These are phyloP conservation scores for Populus pruinosa DNA, from an alignment of 345 rosid species.

Conservation along the genomic window DNA sequence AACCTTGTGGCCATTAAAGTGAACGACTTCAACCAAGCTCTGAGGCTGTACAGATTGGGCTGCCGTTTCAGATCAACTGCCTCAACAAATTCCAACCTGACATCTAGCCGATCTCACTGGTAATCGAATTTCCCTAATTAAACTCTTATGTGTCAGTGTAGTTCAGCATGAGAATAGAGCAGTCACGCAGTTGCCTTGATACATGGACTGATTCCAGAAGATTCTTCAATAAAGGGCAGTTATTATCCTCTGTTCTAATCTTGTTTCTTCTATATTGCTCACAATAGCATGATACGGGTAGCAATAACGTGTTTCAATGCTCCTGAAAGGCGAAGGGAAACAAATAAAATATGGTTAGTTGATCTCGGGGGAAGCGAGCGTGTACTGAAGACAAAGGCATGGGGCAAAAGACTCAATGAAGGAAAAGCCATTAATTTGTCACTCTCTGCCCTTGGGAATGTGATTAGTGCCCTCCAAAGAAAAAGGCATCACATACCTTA, in stretches of 20 bases:
- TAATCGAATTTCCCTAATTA: constrained; percentile 28
- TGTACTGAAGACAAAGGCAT: constrained; percentile 72
- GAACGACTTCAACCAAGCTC: constrained; percentile 54
- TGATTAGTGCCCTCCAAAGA: constrained; percentile 69
- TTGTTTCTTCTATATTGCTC: not conserved
- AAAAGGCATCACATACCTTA: constrained; percentile 67
- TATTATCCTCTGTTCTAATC: not conserved
- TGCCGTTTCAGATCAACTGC: constrained; percentile 82
- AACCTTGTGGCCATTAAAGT: constrained; percentile 61
- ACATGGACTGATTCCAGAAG: constrained; percentile 3
- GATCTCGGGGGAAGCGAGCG: constrained; percentile 94
- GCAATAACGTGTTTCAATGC: constrained; percentile 52
- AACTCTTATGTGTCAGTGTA: not conserved
- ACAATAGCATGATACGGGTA: constrained; percentile 65
- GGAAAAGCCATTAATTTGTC: constrained; percentile 89
- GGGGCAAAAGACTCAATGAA: constrained; percentile 82
- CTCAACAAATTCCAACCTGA: constrained; percentile 61
- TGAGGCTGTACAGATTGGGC: constrained; percentile 65
- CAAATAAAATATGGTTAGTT: constrained; percentile 67
- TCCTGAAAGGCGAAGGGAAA: constrained; percentile 57
- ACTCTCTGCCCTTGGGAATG: constrained; percentile 79
- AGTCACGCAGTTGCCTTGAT: not conserved
- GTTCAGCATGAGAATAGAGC: not conserved
- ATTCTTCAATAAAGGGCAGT: not conserved
- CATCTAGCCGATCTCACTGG: constrained; percentile 86